Base-by-base conservation (phyloP, 345 rosid species). In the Excoecaria agallocha region DNA sequence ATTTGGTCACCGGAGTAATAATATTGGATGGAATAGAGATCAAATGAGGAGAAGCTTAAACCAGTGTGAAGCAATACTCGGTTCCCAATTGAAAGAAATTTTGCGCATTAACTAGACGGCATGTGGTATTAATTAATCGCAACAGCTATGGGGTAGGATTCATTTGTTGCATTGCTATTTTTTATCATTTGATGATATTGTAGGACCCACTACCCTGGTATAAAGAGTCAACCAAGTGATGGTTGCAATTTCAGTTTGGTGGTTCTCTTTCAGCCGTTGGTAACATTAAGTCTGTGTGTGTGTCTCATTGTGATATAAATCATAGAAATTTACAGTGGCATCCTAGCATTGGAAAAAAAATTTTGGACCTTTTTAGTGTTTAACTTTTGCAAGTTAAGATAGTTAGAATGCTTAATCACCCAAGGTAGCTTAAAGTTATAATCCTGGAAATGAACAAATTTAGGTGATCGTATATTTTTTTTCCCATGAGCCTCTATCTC, bases 381-480 rank as follows among this genome's bases (percentile, higher is more conserved):
- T 13, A 15, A 5, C 10, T 68, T 49, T 12, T 35, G 24, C 58
- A 24, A 25, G 58, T 51, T 68, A 11, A 25, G 19, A 30, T 6
- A 30, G 58, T 68, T 68, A 45, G 43, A 35, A 43, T 43, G 51
- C 68, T 64, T 5, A 64, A 19, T 64, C 51, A n/a, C 68, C 51
- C 22, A 5, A 25, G 59, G 56, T 25, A 68, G 71, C 7, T 49
- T 48, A 16, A 68, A 24, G n/a, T 49, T 12, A 35, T 68, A 37
- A 20, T 63, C 7, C 24, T 68, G 55, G 35, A 48, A 22, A 24
- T 67, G n/a, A 62, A n/a, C 20, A 16, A 62, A 62, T 38, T 41
- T 16, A 12, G 10, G 58, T 35, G 58, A 43, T 35, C 24, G 30
- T 39, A 12, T 25, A 24, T 54, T 19, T 17, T 54, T 8, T 41